Base-by-base conservation (phyloP, 1,284 basidiomycete genomes). In the Ustilago hordei region DNA sequence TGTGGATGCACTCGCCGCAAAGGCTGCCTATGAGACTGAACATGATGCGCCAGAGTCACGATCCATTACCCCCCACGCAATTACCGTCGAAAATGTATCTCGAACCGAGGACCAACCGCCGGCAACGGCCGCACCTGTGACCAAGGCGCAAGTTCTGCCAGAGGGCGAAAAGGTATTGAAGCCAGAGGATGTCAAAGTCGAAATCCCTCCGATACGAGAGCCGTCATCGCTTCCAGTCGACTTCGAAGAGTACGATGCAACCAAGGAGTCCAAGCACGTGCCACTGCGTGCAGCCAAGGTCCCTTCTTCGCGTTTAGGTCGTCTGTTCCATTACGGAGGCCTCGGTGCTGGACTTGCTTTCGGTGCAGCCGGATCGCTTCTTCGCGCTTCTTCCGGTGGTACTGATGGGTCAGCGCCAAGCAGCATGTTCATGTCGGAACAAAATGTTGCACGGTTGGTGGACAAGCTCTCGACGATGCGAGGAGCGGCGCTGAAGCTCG, bases 401-500 rank as follows among this genome's bases (percentile, higher is more conserved):
- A 35, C 50, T 31, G 61, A 63, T 4, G 41, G 43, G 8, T 50
- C 32, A 2, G 47, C 55, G 11, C 5, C 59, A 4, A 64, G 43
- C 64, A 66, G 64, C 35, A 34, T 70, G 43, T 50, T 84, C 63
- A 80, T 86, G 69, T 79, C 79, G n/a, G 89, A 89, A 12, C 91
- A 91, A 19, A 85, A 99, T 84, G 90, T 98, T 60, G 91, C 92
- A 58, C 90, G 96, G 2, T 89, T 99, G 0, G 96, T 99, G 0
- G 91, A 92, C 9, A 98, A 97, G 83, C 89, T 99, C 15, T 93
- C 93, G 0, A 91, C 92, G 81, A 98, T 99, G 96, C 89, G 96
- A 19, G 96, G 96, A 0, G 96, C 97, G 0, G 97, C 96, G 0
- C 89, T 99, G 68, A 99, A 99, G 87, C 88, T 99, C 2, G 96